Evolutionary conservation across 2,329 filamentous ascomycete genomes (phyloP).

Genomic region (Claviceps digitariae): DNA sequence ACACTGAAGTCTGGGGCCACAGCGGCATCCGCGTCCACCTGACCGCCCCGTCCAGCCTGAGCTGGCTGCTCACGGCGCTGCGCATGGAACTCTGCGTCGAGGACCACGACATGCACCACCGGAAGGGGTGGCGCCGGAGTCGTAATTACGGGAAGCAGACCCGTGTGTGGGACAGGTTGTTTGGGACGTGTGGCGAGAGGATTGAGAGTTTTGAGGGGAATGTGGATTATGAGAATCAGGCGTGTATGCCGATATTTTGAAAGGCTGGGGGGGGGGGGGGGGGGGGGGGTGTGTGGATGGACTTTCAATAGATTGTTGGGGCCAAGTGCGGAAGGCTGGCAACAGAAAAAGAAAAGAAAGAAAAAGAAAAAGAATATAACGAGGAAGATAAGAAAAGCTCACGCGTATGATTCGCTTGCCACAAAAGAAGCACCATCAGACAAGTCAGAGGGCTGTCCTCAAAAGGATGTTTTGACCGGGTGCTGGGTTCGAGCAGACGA

Average conservation of each 20-base stretch:
- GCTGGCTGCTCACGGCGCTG: conserved; percentile 19
- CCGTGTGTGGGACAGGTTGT: conserved; percentile 21
- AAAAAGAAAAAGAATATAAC: no score
- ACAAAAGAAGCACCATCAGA: no score
- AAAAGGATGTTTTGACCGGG: no score
- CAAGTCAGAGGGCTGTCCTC: no score
- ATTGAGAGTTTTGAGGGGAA: conserved; percentile 20
- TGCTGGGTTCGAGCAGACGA: no score
- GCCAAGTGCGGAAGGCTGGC: no score
- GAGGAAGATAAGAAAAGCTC: no score
- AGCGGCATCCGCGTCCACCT: conserved; percentile 24
- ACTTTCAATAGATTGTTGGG: no score
- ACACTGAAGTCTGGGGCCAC: conserved; percentile 24
- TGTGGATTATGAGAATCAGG: conserved; percentile 17
- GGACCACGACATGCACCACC: conserved; percentile 26
- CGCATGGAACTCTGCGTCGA: conserved; percentile 25
- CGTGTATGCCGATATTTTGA: conserved; percentile 15
- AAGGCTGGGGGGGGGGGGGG: neutral
- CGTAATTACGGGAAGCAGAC: conserved; percentile 13
- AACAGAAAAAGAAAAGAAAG: no score
- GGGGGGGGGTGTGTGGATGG: neutral
- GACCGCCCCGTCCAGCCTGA: conserved; percentile 18
- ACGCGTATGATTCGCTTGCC: no score
- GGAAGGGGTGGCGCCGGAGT: conserved; percentile 23
- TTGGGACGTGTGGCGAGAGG: conserved; percentile 21